A percentile compares a stretch with the other conserved stretches of the same genome.
phyloP scores from a whole-genome alignment of 2,329 filamentous ascomycete species.

The Pezicula rhizophila region DNA sequence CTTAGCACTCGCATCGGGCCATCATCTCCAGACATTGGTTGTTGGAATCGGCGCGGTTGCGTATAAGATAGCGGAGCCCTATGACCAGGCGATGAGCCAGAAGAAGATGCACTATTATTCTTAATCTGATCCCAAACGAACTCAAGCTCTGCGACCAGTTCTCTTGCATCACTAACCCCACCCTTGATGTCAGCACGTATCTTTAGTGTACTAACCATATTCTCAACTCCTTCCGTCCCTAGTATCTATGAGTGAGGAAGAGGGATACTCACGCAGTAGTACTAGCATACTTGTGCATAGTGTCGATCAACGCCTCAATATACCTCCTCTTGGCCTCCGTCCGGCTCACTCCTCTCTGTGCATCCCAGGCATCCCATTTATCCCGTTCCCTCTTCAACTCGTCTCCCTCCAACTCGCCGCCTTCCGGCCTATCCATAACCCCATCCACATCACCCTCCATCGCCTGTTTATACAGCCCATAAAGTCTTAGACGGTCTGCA shows the following conservation, averaged over 20 bases:
- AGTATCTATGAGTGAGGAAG: not conserved
- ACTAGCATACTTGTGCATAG: conserved; percentile 91
- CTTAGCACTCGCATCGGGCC: conserved; percentile 66
- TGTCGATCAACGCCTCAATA: conserved; percentile 88
- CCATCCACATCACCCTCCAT: conserved; percentile 98
- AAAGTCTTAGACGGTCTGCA: conserved; percentile 78
- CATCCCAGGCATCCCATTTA: conserved; percentile 94
- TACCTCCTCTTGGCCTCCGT: conserved; percentile 94
- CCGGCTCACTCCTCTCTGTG: conserved; percentile 72
- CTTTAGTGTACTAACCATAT: not conserved
- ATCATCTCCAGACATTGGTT: conserved; percentile 43
- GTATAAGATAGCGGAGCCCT: conserved; percentile 20
- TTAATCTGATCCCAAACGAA: conserved; percentile 99
- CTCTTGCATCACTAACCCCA: conserved; percentile 63
- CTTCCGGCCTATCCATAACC: conserved; percentile 83
- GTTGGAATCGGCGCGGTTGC: conserved; percentile 35
- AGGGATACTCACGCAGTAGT: conserved; percentile 58
- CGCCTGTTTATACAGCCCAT: conserved; percentile 97
- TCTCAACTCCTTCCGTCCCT: not conserved
- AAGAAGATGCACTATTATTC: conserved; percentile 66
- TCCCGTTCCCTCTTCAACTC: conserved; percentile 49
- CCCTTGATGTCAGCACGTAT: conserved; percentile 7
- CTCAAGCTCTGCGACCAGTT: conserved; percentile 90
- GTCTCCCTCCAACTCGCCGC: conserved; percentile 36
- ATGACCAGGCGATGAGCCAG: conserved; percentile 48